phyloP scores from a whole-genome alignment of 768 basidiomycete species.

The Omphalotus guepiniiformis region DNA sequence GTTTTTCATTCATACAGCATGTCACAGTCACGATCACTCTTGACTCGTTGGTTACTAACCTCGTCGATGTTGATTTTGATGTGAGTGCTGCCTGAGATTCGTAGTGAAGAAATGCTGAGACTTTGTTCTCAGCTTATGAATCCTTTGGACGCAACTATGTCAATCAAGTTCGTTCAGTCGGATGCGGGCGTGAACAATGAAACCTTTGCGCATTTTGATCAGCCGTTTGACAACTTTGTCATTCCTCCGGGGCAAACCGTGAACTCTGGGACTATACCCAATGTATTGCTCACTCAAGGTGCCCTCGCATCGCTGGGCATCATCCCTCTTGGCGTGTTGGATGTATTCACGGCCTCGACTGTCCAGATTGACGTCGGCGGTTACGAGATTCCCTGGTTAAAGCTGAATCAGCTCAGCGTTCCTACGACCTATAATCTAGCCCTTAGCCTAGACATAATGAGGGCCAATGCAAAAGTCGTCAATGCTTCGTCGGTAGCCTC shows the following conservation, averaged over 20 bases:
- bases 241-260: slow-evolving; percentile 55
- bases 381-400: slow-evolving; percentile 64
- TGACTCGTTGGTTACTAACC: slow-evolving; percentile 42
- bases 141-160: slow-evolving; percentile 53
- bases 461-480: slow-evolving; percentile 14
- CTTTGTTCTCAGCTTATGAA: slow-evolving; percentile 38
- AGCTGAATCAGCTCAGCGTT: slow-evolving; percentile 49
- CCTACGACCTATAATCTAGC: slow-evolving; percentile 44
- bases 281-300: slow-evolving; percentile 59
- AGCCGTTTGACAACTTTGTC: slow-evolving; percentile 49
- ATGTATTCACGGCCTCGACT: slow-evolving; percentile 48
- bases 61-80: slow-evolving; percentile 54
- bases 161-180: slow-evolving; percentile 53
- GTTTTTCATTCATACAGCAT: slow-evolving; percentile 53
- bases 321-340: slow-evolving; percentile 49
- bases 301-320: slow-evolving; percentile 53
- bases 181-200: slow-evolving; percentile 48
- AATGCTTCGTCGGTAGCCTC: slow-evolving; percentile 7
- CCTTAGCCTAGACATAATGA: slow-evolving; percentile 12
- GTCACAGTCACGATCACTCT: slow-evolving; percentile 51
- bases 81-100: slow-evolving; percentile 27
- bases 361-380: slow-evolving; percentile 45
- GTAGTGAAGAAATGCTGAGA: neutral
- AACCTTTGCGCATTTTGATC: slow-evolving; percentile 56
- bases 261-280: slow-evolving; percentile 53